A percentile compares a stretch with the other conserved stretches of the same genome.
phyloP scores from a whole-genome alignment of 2,329 filamentous ascomycete species.

The Ophiostoma sp. region DNA sequence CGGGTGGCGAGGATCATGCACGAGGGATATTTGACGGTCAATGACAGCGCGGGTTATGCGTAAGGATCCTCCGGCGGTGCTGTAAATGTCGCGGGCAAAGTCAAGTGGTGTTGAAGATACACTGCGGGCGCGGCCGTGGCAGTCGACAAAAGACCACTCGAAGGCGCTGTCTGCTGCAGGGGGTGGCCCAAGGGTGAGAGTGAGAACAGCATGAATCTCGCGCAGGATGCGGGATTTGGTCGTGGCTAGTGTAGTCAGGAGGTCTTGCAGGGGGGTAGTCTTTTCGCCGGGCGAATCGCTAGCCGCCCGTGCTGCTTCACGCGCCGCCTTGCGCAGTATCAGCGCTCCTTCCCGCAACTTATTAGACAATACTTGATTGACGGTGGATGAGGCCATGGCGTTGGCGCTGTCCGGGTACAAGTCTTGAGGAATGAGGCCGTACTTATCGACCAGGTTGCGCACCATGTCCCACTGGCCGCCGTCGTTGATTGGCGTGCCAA shows the following conservation, averaged over 20 bases:
- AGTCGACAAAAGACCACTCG: slow-evolving; percentile 73
- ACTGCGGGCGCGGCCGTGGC: slow-evolving; percentile 56
- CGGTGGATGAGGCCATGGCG: slow-evolving; percentile 61
- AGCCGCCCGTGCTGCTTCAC: background rate
- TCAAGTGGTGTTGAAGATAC: slow-evolving; percentile 61
- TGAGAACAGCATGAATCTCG: slow-evolving; percentile 76
- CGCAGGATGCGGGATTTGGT: slow-evolving; percentile 70
- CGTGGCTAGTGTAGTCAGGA: slow-evolving; percentile 38
- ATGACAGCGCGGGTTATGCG: slow-evolving; percentile 57
- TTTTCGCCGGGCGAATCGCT: slow-evolving; percentile 30
- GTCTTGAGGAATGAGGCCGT: slow-evolving; percentile 76
- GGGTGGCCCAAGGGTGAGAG: slow-evolving; percentile 73
- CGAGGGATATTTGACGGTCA: slow-evolving; percentile 68
- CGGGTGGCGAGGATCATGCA: slow-evolving; percentile 77
- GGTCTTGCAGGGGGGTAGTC: slow-evolving; percentile 25
- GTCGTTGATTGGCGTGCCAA: slow-evolving; percentile 65
- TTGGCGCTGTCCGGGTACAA: slow-evolving; percentile 81
- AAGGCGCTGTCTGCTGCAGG: slow-evolving; percentile 65
- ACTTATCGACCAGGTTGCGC: slow-evolving; percentile 77
- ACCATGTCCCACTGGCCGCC: slow-evolving; percentile 94
- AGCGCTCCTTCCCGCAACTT: slow-evolving; percentile 83
- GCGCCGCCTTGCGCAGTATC: slow-evolving; percentile 54
- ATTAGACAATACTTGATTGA: slow-evolving; percentile 71
- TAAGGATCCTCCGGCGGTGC: slow-evolving; percentile 40
- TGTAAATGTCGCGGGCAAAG: slow-evolving; percentile 65